Evolutionary conservation across 345 rosid genomes (phyloP).

Genomic region (Schrenkiella parvula): DNA sequence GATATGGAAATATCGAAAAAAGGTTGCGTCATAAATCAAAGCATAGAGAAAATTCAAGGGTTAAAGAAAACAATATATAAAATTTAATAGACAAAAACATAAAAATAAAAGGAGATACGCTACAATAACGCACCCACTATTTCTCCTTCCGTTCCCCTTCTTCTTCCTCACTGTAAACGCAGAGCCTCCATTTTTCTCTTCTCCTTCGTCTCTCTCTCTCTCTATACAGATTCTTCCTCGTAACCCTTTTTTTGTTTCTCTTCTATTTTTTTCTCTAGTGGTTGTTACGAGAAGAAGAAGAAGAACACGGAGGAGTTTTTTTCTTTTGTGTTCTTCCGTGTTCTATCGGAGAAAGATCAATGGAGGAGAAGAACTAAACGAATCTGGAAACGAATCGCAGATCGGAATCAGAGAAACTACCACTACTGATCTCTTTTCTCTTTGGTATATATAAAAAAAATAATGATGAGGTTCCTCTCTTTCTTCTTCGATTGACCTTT

Average conservation of each 20-base stretch:
- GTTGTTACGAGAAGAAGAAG: not conserved
- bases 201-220: not conserved
- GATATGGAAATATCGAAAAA: not conserved
- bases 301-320: not conserved
- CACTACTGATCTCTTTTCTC: not conserved
- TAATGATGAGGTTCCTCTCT: constrained; percentile 35
- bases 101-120: not conserved
- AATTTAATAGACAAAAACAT: not conserved
- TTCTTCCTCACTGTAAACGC: constrained; percentile 22
- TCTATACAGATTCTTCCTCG: not conserved
- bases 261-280: not conserved
- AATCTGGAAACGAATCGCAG: not conserved
- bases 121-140: constrained; percentile 30
- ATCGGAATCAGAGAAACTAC: not conserved
- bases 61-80: not conserved
- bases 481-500: constrained; percentile 13
- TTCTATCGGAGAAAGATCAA: not conserved
- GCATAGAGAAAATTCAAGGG: not conserved
- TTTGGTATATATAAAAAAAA: constrained; percentile 6
- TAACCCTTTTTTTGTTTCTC: not conserved
- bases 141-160: constrained; percentile 14
- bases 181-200: not conserved
- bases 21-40: not conserved
- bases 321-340: not conserved
- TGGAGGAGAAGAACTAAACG: constrained; percentile 13